A percentile compares a stretch with the other conserved stretches of the same genome.
phyloP scores from a whole-genome alignment of 768 basidiomycete genomes.

The Naganishia vishniacii region DNA sequence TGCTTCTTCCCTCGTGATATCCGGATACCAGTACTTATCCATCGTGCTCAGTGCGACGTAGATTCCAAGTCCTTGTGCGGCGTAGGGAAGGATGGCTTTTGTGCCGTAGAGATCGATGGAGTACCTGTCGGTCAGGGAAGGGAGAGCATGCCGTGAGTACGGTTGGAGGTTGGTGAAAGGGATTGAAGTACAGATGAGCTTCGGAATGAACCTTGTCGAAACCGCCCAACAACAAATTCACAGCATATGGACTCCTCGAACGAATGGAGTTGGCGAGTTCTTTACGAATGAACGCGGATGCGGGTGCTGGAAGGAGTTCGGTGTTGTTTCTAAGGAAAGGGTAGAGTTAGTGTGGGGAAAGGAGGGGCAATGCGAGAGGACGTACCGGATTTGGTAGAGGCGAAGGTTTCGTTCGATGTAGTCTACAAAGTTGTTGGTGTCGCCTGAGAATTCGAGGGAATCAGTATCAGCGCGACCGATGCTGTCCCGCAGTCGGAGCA shows the following conservation, averaged over 20 bases:
- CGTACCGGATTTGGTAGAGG: constrained; percentile 81
- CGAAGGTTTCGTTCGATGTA: constrained; percentile 93
- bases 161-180: no score
- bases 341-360: neutral
- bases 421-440: constrained; percentile 94
- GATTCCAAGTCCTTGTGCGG: constrained; percentile 88
- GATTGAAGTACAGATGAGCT: constrained; percentile 55
- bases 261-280: constrained; percentile 82
- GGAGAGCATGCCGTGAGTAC: neutral
- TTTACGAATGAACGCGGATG: constrained; percentile 91
- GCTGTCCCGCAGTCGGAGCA: no score
- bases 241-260: constrained; percentile 77
- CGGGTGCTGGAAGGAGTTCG: constrained; percentile 79
- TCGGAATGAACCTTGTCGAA: constrained; percentile 66
- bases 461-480: no score
- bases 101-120: constrained; percentile 98
- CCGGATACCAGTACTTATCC: constrained; percentile 88
- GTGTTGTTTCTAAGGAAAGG: constrained; percentile 59
- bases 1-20: constrained; percentile 77
- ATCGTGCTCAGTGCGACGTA: constrained; percentile 89
- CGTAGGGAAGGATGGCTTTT: constrained; percentile 78
- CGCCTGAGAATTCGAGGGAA: constrained; percentile 56
- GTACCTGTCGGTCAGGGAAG: constrained; percentile 61
- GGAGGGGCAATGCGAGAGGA: neutral
- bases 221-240: constrained; percentile 88